Evolutionary conservation across 306 rosid species (phyloP), one percentile per base, ranked within the genome.

Genomic region (Canavalia ensiformis): DNA sequence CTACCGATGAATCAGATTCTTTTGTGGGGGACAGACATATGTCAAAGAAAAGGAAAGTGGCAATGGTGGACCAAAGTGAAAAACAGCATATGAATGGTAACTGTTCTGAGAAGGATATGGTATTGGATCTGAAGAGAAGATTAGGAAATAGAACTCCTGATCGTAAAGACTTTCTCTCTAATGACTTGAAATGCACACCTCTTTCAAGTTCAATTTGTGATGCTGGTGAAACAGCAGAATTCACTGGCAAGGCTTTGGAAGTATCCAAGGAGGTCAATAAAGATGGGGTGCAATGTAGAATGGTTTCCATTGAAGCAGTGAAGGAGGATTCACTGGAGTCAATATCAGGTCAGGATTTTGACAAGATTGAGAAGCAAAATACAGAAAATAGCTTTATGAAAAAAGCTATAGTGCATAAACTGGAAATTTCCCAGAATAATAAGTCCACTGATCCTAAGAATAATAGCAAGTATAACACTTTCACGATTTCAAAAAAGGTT

Each of bases 251-350:
- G 79, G 79, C 46, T 31, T 58, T 75, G 45, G 68, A 75, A 59
- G 45, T 75, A 31, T 75, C 58, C 69, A 12, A 60, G 74, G 75
- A 65, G 65, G 66, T 57, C 56, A 77, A 69, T 55, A 77, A 75
- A 62, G 77, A 84, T 83, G 87, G 72, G 73, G 66, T 73, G 78
- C 78, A 84, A 70, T 83, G 82, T 70, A 80, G 68, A 79, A 76
- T 52, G 52, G 29, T 34, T 78, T 74, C 65, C 66, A 45, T 78
- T 80, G 86, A 71, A 72, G 75, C 82, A 70, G 78, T 55, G 57
- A 86, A 81, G 72, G 89, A 72, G 84, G 87, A 87, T 11, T 60
- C 84, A 1, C 68, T 68, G 44, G 89, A 82, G 80, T 84, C 85
- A 8, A 60, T 85, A 70, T 85, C 84, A 39, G 81, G 86, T 80